Evolutionary conservation across 495 filamentous ascomycete genomes (phyloP), one percentile per base, ranked within the genome.

Genomic region (Penicillium atrosanguineum): DNA sequence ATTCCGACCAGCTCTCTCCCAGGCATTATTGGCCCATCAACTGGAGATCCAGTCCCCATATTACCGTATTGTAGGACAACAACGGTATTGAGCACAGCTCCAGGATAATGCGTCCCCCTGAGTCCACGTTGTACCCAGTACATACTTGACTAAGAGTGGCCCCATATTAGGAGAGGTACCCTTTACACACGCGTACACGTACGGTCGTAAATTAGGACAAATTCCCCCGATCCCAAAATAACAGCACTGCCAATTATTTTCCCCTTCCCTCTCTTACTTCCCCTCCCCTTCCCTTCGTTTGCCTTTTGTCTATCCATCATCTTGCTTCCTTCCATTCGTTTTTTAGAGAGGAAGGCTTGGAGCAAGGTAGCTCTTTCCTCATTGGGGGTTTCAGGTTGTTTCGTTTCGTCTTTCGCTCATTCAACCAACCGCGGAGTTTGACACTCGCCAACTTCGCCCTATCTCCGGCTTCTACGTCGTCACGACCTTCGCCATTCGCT

Each of bases 171-270:
- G 8, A 7, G 7, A 40, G 9, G 38, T 40, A 40, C 19, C 16
- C 8, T 19, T 2, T 25, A 28, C 42, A 15, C 42, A 39, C 8
- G 5, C 34, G 14, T 15, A 18, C 23, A 16, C 39, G 38, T 50
- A 42, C 38, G 25, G 48, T 50, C n/a, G 48, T 50, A 44, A 51
- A 51, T 51, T 44, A 52, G 50, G 7, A 15, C 7, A 48, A 48
- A 44, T 45, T 39, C 46, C 56, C 64, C 64, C 56, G 52, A 59
- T 65, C 69, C 69, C 64, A 75, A 75, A 75, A 74, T 72, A 75
- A 73, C 67, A 53, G 44, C 64, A 63, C 64, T 58, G 55, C 55
- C 46, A 36, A 46, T 56, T 62, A 63, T 63, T 64, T 63, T 62
- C 60, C 52, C 46, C 45, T 52, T 70, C 64, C 43, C 39, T 51